phyloP scores from a whole-genome alignment of 1,139 yeast genomes.

The Wickerhamomyces sp. region DNA sequence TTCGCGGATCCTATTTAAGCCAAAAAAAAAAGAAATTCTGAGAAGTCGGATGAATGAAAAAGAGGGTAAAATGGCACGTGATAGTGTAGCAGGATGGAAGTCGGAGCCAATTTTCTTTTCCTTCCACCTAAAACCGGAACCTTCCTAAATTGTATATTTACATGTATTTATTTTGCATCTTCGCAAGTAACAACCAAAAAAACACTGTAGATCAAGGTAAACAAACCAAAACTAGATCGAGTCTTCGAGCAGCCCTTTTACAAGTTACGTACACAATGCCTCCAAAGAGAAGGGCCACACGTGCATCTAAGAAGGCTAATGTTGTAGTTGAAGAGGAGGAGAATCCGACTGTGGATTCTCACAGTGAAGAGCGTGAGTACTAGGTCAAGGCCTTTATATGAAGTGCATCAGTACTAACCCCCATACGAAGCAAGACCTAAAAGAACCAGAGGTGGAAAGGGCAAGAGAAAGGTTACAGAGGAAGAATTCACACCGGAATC shows the following conservation, averaged over 20 bases:
- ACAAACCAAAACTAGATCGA: background rate
- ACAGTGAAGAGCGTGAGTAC: conserved; percentile 8
- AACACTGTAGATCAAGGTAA: conserved; percentile 1
- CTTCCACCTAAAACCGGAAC: too few species aligned
- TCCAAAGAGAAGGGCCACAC: conserved; percentile 22
- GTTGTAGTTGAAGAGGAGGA: conserved; percentile 1
- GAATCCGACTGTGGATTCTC: conserved; percentile 1
- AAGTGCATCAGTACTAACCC: background rate
- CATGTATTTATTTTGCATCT: too few species aligned
- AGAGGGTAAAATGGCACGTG: too few species aligned
- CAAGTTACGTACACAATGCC: conserved; percentile 14
- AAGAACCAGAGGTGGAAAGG: conserved; percentile 1
- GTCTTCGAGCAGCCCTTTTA: background rate
- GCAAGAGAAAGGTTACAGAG: background rate
- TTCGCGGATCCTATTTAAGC: background rate
- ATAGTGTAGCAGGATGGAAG: too few species aligned
- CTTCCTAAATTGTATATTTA: too few species aligned
- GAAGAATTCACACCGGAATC: background rate
- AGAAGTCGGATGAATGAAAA: too few species aligned
- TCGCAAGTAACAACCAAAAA: conserved; percentile 1
- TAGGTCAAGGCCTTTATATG: too few species aligned
- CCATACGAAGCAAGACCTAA: background rate
- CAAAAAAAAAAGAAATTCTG: background rate
- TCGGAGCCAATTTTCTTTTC: too few species aligned
- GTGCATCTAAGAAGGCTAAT: conserved; percentile 11